phyloP scores from a whole-genome alignment of 805 yeast species.

The Suhomyces sp. region DNA sequence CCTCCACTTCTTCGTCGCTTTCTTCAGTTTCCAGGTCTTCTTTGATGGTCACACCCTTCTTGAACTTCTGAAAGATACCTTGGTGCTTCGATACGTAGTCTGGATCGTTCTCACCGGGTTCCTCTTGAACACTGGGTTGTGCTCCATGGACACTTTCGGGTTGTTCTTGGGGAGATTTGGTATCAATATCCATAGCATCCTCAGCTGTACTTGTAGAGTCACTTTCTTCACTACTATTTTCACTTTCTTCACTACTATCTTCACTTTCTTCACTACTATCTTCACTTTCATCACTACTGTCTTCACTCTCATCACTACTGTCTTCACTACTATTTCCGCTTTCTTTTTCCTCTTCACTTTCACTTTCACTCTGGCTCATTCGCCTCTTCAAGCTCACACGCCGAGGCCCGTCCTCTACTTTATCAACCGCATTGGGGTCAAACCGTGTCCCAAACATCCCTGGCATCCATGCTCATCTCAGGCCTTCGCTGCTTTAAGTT shows the following conservation, averaged over 20 bases:
- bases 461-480: neutral
- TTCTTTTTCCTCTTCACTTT: constrained; percentile 10
- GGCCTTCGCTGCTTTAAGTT: neutral
- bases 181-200: constrained; percentile 14
- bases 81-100: constrained; percentile 21
- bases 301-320: constrained; percentile 9
- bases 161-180: neutral
- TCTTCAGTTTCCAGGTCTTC: constrained; percentile 28
- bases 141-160: neutral
- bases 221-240: neutral
- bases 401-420: neutral
- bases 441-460: constrained; percentile 65
- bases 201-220: neutral
- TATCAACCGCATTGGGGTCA: constrained; percentile 41
- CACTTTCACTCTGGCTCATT: constrained; percentile 8
- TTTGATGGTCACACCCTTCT: constrained; percentile 18
- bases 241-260: neutral
- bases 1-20: constrained; percentile 16
- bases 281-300: constrained; percentile 4
- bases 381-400: constrained; percentile 17
- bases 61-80: constrained; percentile 18
- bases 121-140: neutral
- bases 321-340: neutral
- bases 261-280: neutral
- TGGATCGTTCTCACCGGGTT: constrained; percentile 8